Base-by-base conservation (phyloP, 352 stramenopile species). In the Globisporangium abappressorium region DNA sequence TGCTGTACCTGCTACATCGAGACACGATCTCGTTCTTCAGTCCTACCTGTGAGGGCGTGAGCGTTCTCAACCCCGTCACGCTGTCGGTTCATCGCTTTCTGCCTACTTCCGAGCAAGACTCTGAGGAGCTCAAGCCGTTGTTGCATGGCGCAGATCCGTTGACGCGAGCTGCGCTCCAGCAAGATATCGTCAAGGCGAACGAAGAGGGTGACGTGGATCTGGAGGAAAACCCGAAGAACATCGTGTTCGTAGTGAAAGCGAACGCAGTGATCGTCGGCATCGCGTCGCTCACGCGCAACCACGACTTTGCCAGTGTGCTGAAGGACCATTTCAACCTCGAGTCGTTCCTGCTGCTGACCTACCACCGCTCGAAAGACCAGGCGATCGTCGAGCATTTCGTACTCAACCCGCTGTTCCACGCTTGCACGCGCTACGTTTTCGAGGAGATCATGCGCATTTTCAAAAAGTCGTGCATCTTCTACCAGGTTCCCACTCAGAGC, bases 391-490 rank as follows among this genome's bases (percentile, higher is more conserved):
- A 75, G 15, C 65, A 81, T 24, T 81, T 94, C 41, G 68, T 90
- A 8, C 73, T 96, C 11, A 93, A 94, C 65, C 89, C 90, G 9
- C 85, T 91, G 15, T 94, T 94, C 56, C 66, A 71, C 7, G 70
- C 75, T 7, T 90, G 82, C 61, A 77, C 76, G 22, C 78, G 85
- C 0, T 89, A 84, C 68, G 62, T 95, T 12, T 65, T 97, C 3
- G 81, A 91, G 55, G 90, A 96, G 74, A 73, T 93, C 15, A 93
- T 97, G 83, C 82, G 86, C 8, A 68, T 84, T 22, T 90, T 84
- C 59, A 72, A 73, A 5, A 92, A 93, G 65, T 89, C 85, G 2
- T 93, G 89, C 20, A 58, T 96, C 9, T 78, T 89, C 54, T 76
- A 81, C 24, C 70, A 74, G 60, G 76, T 88, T 11, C 66, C 70